These are phyloP conservation scores for Glycine tomentella DNA, from an alignment of 306 rosid species.

Conservation along the genomic window DNA sequence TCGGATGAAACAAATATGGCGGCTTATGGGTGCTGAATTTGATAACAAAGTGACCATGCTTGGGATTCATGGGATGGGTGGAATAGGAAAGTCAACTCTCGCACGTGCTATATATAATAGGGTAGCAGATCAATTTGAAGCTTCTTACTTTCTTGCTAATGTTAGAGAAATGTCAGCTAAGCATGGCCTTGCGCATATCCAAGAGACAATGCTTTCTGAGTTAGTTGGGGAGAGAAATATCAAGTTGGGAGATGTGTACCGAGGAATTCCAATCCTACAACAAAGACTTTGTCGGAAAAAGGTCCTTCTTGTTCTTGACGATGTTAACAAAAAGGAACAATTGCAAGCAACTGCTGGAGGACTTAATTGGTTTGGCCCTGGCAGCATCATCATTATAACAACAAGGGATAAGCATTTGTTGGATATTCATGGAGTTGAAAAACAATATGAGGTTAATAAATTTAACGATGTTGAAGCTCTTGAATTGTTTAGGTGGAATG, in stretches of 20 bases:
- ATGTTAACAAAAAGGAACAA: slow-evolving; percentile 18
- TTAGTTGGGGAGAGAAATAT: background rate
- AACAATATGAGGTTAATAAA: background rate
- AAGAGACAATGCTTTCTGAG: slow-evolving; percentile 34
- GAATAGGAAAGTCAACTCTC: slow-evolving; percentile 28
- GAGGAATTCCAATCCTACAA: slow-evolving; percentile 7
- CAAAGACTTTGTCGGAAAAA: slow-evolving; percentile 18
- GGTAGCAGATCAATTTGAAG: background rate
- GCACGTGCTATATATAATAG: slow-evolving; percentile 31
- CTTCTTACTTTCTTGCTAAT: background rate
- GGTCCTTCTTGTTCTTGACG: slow-evolving; percentile 38
- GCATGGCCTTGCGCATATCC: slow-evolving; percentile 15
- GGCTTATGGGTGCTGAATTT: background rate
- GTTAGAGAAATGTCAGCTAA: slow-evolving; percentile 30
- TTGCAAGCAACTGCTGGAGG: slow-evolving; percentile 22
- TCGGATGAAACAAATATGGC: background rate
- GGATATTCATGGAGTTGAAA: background rate
- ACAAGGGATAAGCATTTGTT: slow-evolving; percentile 25
- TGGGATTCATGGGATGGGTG: slow-evolving; percentile 36
- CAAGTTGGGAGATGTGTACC: background rate
- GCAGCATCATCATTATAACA: slow-evolving; percentile 10
- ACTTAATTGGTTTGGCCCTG: slow-evolving; percentile 31
- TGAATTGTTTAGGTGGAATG: slow-evolving; percentile 36
- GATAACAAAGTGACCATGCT: slow-evolving; percentile 21
- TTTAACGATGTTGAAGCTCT: background rate